Conservation (phyloP, 2,329 filamentous ascomycete genomes). For the Aureobasidium pullulans region DNA sequence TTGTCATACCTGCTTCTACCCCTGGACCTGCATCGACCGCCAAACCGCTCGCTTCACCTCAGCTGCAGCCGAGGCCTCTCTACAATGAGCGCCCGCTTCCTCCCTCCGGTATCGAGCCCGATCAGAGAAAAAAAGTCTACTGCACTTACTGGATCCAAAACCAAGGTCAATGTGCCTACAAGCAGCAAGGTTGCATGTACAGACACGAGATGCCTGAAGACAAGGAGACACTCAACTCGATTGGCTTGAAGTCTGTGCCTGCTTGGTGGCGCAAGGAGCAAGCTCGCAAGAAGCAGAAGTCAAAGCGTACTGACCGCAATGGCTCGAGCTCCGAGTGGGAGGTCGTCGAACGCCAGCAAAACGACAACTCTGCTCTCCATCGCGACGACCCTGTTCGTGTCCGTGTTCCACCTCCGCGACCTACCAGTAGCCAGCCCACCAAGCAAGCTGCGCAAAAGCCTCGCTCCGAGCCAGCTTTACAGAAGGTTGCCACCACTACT, state of each 20-base stretch:
- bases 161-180: conserved; percentile 69
- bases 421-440: background rate
- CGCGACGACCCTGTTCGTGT: background rate
- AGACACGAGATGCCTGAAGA: conserved; percentile 85
- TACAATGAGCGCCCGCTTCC: conserved; percentile 18
- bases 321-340: conserved; percentile 1
- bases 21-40: background rate
- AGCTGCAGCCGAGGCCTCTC: background rate
- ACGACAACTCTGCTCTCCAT: background rate
- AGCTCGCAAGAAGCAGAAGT: conserved; percentile 7
- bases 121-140: conserved; percentile 59
- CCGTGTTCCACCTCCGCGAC: background rate
- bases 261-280: conserved; percentile 49
- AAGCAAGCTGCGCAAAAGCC: background rate
- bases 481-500: background rate
- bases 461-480: background rate
- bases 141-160: conserved; percentile 88
- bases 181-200: conserved; percentile 78
- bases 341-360: background rate
- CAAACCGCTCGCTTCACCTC: background rate
- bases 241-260: conserved; percentile 58
- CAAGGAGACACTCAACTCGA: conserved; percentile 53
- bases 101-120: conserved; percentile 33
- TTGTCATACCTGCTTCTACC: background rate
- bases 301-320: background rate